Evolutionary conservation across 2,329 filamentous ascomycete genomes (phyloP), one percentile per base, ranked within the genome.

Genomic region (Onygenales sp.): DNA sequence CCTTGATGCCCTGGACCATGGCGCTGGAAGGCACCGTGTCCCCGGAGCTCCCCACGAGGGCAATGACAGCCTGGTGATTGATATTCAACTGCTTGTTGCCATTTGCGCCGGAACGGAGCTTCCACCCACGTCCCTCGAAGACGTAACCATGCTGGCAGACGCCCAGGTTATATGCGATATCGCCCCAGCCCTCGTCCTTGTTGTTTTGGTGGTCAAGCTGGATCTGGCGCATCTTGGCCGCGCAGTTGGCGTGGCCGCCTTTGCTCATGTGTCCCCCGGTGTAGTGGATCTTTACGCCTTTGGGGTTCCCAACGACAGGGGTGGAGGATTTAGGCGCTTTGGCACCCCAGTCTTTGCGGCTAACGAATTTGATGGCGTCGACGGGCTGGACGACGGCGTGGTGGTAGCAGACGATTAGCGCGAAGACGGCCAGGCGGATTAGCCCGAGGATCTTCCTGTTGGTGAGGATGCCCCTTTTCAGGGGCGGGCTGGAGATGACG

Each of bases 121-220:
- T 37, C 11, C 27, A 14, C 14, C 45, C 45, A 9, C 52, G 45
- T 27, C 34, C 52, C 21, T 53, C 52, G 45, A 42, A 53, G 11
- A 53, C 52, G 13, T 50, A 50, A 6, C 52, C 52, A 45, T 53
- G 52, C 39, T 49, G 52, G 52, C 52, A 53, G 21, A 53, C 52
- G n/a, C 45, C 52, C 27, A 53, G 52, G 36, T 40, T 53, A 40
- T 53, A 53, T 10, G 52, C 45, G 33, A 53, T 49, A 39, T 53
- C 52, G 13, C 47, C 11, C 13, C 33, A 53, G 8, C 43, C 46
- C 6, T 53, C 39, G 11, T 36, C 27, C 1, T 31, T 31, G 14
- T 53, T 14, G 13, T 53, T 47, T 21, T 17, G 47, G 14, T 53
- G 52, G n/a, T 49, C 11, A 31, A 4, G 39, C 27, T 53, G 52